A percentile compares a stretch with the other conserved stretches of the same genome.
Evolutionary conservation across 371 early-diverging fungal species (phyloP).

Genomic region (Nematocida sp.): DNA sequence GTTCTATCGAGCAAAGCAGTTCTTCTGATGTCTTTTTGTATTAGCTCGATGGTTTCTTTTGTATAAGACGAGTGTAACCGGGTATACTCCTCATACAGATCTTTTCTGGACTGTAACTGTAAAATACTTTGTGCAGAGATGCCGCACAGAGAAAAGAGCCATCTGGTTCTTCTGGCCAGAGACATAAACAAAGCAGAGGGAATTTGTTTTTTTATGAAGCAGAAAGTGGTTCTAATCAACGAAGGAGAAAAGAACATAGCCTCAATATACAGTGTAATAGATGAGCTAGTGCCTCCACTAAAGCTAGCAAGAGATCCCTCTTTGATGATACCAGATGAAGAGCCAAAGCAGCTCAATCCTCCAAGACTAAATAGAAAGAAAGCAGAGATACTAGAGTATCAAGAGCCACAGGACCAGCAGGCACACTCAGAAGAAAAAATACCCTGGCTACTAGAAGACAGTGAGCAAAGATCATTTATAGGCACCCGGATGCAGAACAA

Average conservation of each 20-base stretch:
- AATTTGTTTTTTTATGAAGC: constrained; percentile 24
- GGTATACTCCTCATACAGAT: neutral
- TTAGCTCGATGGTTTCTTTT: neutral
- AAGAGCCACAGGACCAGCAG: constrained; percentile 54
- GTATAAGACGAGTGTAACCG: neutral
- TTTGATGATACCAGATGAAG: constrained; percentile 38
- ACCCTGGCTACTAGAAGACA: constrained; percentile 56
- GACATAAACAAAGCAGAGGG: neutral
- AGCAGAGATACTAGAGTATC: constrained; percentile 62
- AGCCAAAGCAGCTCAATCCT: constrained; percentile 37
- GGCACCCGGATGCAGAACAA: constrained; percentile 55
- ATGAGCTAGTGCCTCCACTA: constrained; percentile 41
- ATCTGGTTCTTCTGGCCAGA: neutral
- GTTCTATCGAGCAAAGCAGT: neutral
- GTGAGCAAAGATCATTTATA: constrained; percentile 49
- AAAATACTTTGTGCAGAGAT: too few species aligned
- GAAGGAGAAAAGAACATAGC: constrained; percentile 41
- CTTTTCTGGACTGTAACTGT: too few species aligned
- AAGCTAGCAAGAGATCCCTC: constrained; percentile 34
- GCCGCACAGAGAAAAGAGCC: neutral
- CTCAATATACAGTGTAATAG: constrained; percentile 26
- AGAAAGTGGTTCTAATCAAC: constrained; percentile 27
- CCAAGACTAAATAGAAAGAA: constrained; percentile 54
- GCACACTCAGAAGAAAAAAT: constrained; percentile 57
- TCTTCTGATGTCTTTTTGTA: constrained; percentile 27